Evolutionary conservation across 2,329 filamentous ascomycete species (phyloP).

Genomic region (Simplicillium aogashimaense): DNA sequence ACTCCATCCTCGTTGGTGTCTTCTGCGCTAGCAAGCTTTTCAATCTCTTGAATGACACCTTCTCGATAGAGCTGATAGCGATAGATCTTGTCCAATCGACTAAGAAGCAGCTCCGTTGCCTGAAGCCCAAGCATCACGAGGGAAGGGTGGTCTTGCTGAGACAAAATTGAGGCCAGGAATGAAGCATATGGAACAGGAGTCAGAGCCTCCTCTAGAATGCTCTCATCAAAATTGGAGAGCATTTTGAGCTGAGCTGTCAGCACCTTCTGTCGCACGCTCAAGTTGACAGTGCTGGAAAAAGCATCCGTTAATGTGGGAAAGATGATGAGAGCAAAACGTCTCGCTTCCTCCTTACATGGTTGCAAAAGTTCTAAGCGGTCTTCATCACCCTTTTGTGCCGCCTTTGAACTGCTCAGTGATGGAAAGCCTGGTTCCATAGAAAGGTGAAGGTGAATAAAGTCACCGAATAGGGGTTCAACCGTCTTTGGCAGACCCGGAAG

Average conservation of each 20-base stretch:
- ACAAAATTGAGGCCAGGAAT: slow-evolving; percentile 87
- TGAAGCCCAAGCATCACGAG: slow-evolving; percentile 82
- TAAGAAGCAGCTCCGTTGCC: slow-evolving; percentile 78
- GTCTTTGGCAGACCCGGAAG: slow-evolving; percentile 62
- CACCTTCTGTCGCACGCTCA: slow-evolving; percentile 90
- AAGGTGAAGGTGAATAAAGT: slow-evolving; percentile 31
- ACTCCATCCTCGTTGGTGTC: slow-evolving; percentile 12
- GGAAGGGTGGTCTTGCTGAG: slow-evolving; percentile 84
- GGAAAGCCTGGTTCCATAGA: slow-evolving; percentile 29
- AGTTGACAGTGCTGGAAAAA: slow-evolving; percentile 94
- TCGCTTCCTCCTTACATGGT: slow-evolving; percentile 76
- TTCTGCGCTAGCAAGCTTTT: slow-evolving; percentile 48
- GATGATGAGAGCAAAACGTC: slow-evolving; percentile 84
- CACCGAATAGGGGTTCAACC: slow-evolving; percentile 30
- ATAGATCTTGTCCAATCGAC: slow-evolving; percentile 78
- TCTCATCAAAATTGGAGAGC: slow-evolving; percentile 84
- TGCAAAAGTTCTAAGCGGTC: slow-evolving; percentile 74
- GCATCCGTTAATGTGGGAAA: slow-evolving; percentile 93
- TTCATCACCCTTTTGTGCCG: slow-evolving; percentile 52
- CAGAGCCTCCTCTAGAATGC: slow-evolving; percentile 76
- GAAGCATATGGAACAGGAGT: slow-evolving; percentile 89
- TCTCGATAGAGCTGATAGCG: slow-evolving; percentile 95
- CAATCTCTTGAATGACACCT: slow-evolving; percentile 86
- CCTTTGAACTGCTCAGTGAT: slow-evolving; percentile 28
- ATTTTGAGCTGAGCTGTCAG: slow-evolving; percentile 95